Evolutionary conservation across 495 filamentous ascomycete genomes (phyloP).

Genomic region (Aspergillus ellipticus): DNA sequence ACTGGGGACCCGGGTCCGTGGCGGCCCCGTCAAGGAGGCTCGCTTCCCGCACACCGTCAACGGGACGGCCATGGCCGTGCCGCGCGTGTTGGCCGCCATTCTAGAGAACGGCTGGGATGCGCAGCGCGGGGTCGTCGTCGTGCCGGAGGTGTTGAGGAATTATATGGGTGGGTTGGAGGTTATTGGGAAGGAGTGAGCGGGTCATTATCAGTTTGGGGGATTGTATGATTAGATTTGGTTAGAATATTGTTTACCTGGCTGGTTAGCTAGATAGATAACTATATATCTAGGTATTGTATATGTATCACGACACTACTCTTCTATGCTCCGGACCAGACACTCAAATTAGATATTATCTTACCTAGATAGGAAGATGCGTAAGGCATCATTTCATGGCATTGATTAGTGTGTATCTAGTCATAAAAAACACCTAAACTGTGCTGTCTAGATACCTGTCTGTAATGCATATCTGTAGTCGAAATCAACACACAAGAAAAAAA

Average conservation of each 20-base stretch:
- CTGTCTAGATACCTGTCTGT: too few species aligned
- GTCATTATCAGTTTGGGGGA: too few species aligned
- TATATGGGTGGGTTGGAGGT: slow-evolving; percentile 76
- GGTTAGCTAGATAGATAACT: not conserved
- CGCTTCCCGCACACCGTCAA: slow-evolving; percentile 84
- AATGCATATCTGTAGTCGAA: too few species aligned
- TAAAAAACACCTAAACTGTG: too few species aligned
- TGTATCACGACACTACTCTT: not conserved
- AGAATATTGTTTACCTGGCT: too few species aligned
- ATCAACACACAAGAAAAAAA: too few species aligned
- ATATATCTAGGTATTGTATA: slow-evolving; percentile 6
- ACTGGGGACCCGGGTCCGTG: slow-evolving; percentile 65
- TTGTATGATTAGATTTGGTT: not conserved
- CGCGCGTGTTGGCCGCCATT: slow-evolving; percentile 83
- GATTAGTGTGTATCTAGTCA: too few species aligned
- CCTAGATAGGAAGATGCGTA: too few species aligned
- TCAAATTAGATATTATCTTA: too few species aligned
- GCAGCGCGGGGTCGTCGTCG: slow-evolving; percentile 53
- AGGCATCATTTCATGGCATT: too few species aligned
- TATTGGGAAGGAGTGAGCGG: slow-evolving; percentile 45
- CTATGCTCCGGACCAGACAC: too few species aligned
- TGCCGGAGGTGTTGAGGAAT: slow-evolving; percentile 71
- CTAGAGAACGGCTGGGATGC: slow-evolving; percentile 91
- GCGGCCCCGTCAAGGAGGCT: slow-evolving; percentile 38
- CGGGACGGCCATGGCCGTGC: slow-evolving; percentile 89